phyloP scores from a whole-genome alignment of 2,329 filamentous ascomycete genomes.

The Fusarium scirpi region DNA sequence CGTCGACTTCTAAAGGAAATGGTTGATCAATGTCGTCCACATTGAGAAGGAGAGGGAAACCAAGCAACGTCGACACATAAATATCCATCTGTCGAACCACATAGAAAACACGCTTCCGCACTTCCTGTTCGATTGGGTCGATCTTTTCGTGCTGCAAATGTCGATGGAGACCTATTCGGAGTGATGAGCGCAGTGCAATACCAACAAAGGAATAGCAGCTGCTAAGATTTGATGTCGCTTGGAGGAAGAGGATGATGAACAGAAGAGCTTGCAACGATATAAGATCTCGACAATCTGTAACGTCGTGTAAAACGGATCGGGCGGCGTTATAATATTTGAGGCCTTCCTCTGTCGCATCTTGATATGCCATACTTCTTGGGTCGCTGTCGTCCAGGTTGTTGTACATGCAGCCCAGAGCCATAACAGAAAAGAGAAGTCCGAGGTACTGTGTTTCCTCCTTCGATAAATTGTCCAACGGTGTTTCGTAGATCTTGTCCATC shows the following conservation, averaged over 20 bases:
- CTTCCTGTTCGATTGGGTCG: slow-evolving; percentile 72
- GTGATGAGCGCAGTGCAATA: slow-evolving; percentile 79
- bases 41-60: slow-evolving; percentile 72
- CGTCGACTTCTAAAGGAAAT: slow-evolving; percentile 73
- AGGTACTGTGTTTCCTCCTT: slow-evolving; percentile 76
- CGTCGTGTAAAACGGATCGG: slow-evolving; percentile 72
- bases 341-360: slow-evolving; percentile 67
- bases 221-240: slow-evolving; percentile 81
- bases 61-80: slow-evolving; percentile 75
- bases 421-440: slow-evolving; percentile 76
- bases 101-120: slow-evolving; percentile 74
- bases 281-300: slow-evolving; percentile 78
- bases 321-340: slow-evolving; percentile 80
- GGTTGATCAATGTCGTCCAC: slow-evolving; percentile 76
- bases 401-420: slow-evolving; percentile 81
- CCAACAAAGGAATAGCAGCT: slow-evolving; percentile 85
- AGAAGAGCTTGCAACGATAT: slow-evolving; percentile 79
- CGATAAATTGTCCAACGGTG: slow-evolving; percentile 69
- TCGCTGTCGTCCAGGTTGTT: slow-evolving; percentile 66
- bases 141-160: slow-evolving; percentile 74
- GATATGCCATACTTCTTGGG: slow-evolving; percentile 62
- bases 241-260: slow-evolving; percentile 84
- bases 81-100: slow-evolving; percentile 78
- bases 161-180: slow-evolving; percentile 83
- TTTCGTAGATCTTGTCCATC: slow-evolving; percentile 82